These are phyloP conservation scores for Baorangia bicolor DNA, from an alignment of 768 basidiomycete genomes.

Conservation along the genomic window DNA sequence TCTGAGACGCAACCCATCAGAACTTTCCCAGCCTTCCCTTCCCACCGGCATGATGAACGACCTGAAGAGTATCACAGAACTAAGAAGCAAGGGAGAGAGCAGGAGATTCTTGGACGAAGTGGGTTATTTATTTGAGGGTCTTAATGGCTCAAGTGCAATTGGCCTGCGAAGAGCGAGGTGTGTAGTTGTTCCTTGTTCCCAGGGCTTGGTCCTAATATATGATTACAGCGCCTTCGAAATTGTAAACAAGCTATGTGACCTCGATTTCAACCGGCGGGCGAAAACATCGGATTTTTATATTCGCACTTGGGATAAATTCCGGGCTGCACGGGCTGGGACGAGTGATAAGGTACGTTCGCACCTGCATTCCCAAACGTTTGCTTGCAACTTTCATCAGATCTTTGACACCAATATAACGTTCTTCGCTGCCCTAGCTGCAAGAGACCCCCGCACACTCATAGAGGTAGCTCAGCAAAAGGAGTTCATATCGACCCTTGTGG, in stretches of 20 bases:
- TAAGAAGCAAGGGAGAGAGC: conserved; percentile 77
- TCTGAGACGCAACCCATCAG: conserved; percentile 28
- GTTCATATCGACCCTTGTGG: conserved; percentile 44
- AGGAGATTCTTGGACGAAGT: conserved; percentile 81
- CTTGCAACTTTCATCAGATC: conserved; percentile 41
- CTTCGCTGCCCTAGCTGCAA: conserved; percentile 61
- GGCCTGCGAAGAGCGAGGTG: conserved; percentile 70
- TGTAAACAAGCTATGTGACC: conserved; percentile 67
- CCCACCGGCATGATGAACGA: conserved; percentile 67
- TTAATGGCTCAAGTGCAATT: conserved; percentile 51
- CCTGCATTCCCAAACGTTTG: neutral
- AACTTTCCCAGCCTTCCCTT: conserved; percentile 40
- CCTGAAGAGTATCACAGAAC: conserved; percentile 75
- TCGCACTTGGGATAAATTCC: conserved; percentile 67
- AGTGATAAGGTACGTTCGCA: conserved; percentile 54
- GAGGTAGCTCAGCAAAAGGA: conserved; percentile 47
- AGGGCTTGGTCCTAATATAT: neutral
- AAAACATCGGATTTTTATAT: conserved; percentile 72
- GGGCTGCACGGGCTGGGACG: conserved; percentile 55
- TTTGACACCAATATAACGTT: conserved; percentile 62
- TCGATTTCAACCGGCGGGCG: conserved; percentile 76
- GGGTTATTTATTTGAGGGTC: conserved; percentile 82
- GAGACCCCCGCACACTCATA: conserved; percentile 51
- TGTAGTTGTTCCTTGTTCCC: neutral
- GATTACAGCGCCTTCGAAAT: conserved; percentile 69